These are phyloP conservation scores for Lycium ferocissimum DNA, from an alignment of 257 asterid genomes.

Conservation along the genomic window DNA sequence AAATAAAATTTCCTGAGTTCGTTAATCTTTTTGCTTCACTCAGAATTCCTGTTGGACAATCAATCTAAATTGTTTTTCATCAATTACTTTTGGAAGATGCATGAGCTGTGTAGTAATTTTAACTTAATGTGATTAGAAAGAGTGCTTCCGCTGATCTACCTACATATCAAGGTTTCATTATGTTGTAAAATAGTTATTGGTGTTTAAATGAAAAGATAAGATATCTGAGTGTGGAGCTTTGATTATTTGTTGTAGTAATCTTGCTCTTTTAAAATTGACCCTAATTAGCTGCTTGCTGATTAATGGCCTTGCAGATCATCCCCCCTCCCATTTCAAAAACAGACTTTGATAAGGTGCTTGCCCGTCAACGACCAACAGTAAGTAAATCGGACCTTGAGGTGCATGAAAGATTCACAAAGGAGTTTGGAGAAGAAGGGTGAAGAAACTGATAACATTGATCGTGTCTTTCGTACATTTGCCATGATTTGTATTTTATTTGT, in stretches of 20 bases:
- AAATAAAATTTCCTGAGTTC: neutral
- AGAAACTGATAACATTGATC: conserved; percentile 9
- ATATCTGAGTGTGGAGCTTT: neutral
- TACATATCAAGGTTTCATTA: neutral
- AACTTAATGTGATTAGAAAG: neutral
- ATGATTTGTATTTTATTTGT: neutral
- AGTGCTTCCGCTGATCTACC: neutral
- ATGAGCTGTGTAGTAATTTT: neutral
- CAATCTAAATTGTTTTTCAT: neutral
- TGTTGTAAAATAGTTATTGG: neutral
- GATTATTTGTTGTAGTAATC: neutral
- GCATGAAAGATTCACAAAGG: conserved; percentile 91
- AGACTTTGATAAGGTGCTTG: conserved; percentile 90
- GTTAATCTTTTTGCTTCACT: neutral
- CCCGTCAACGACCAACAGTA: conserved; percentile 90
- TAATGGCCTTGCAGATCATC: conserved; percentile 54
- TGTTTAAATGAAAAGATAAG: neutral
- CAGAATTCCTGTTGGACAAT: neutral
- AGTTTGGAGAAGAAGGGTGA: conserved; percentile 98
- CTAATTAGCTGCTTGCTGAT: neutral
- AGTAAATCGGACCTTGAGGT: conserved; percentile 92
- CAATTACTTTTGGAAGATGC: neutral
- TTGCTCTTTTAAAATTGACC: neutral
- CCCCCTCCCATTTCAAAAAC: conserved; percentile 90
- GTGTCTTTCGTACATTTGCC: neutral